Evolutionary conservation across 2,329 filamentous ascomycete genomes (phyloP), one percentile per base, ranked within the genome.

Genomic region (Aschersonia sp.): DNA sequence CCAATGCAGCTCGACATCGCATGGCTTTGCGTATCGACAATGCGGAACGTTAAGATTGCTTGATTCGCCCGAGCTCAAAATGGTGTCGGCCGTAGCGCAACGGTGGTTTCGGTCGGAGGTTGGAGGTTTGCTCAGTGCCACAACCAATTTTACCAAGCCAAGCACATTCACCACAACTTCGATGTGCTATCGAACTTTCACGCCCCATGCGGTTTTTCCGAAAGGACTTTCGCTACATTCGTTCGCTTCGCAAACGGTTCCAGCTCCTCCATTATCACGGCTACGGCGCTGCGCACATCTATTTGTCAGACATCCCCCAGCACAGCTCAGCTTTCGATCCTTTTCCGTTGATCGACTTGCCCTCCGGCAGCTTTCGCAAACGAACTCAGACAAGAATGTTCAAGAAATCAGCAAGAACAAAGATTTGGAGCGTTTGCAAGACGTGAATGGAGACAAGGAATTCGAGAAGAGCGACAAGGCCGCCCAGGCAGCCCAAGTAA

Each of bases 401-500:
- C 69, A 51, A 64, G 72, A 50, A 62, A 67, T 45, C 44, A 48
- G 39, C 55, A 59, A 5, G 45, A 42, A 49, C 6, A 50, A 49
- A 30, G 40, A 30, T 6, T 37, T 7, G 30, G 66, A 73, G 50
- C 55, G 63, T 45, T 49, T 65, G 41, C 48, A 49, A 8, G 50
- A 56, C 8, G 51, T 58, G 35, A 55, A 60, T 31, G 55, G 59
- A 32, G 66, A 74, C 44, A 53, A 65, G 32, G 65, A 68, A 12
- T 76, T 78, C 43, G 70, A 77, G 47, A 76, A 82, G 56, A 89
- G 86, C 49, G 90, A 94, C 61, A 90, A 83, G 64, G 92, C 89
- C 35, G 77, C 82, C 10, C 81, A 87, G 58, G 92, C 89, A 9
- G 84, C 89, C 2, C 84, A 97, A 59, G 74, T 98, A 55, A 94